Evolutionary conservation across 208 protist genomes (phyloP), one percentile per base, ranked within the genome.

Genomic region (Leishmania martiniquensis): DNA sequence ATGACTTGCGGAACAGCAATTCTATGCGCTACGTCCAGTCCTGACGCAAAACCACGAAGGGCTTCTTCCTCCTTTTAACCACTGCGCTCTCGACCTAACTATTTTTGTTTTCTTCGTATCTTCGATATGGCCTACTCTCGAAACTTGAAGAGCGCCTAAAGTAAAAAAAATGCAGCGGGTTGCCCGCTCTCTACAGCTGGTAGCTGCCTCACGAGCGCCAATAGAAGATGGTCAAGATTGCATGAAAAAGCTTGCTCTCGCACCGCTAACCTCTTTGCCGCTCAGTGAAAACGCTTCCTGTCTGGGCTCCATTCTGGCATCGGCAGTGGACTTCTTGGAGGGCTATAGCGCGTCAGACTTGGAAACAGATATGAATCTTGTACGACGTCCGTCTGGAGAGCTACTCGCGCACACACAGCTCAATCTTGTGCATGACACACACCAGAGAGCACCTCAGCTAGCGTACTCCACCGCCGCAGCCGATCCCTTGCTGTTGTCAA

Each of bases 291-390:
- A 83, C 15, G 47, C 75, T 12, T 39, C 49, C 2, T 72, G 67
- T 22, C 59, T 89, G 4, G 77, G 81, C 1, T 78, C 60, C 0
- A 85, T 89, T 22, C 42, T 92, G 20, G 83, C 82, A 15, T 90
- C 88, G 1, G 88, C 88, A 22, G 84, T 92, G 7, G 76, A 68
- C 0, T 92, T 89, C 52, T 62, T 92, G 1, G 88, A 92, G 77
- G 88, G 88, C 0, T 89, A 85, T 70, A 86, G 88, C 29, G 65
- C 55, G 42, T 82, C 85, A 42, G 78, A 89, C 39, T 59, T 89
- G 29, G 86, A 92, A 34, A 75, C 86, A 3, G 62, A 85, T 47
- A 54, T 86, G 2, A 47, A 74, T 15, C 47, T 92, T 13, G 60
- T 67, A 2, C 32, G 47, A 22, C 39, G 66, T 37, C 37, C 72